phyloP scores from a whole-genome alignment of 192 early-diverging fungal genomes.

The Pilobolus umbonatus region DNA sequence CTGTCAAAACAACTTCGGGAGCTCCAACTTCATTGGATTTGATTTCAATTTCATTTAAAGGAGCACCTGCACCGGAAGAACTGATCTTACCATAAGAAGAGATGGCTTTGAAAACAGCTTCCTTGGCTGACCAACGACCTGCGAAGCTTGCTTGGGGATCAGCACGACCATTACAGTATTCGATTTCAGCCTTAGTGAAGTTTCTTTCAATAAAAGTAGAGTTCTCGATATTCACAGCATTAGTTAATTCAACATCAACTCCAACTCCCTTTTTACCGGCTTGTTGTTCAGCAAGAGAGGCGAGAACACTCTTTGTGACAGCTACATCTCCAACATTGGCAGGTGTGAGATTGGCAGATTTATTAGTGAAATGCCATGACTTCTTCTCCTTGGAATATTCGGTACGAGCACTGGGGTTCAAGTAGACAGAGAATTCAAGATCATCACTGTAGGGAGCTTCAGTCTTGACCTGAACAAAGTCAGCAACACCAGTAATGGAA shows the following conservation, averaged over 20 bases:
- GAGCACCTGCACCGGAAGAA: constrained; percentile 78
- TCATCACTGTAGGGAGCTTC: constrained; percentile 80
- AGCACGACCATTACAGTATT: constrained; percentile 68
- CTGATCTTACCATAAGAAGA: constrained; percentile 65
- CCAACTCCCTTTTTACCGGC: constrained; percentile 58
- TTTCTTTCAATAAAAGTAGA: constrained; percentile 86
- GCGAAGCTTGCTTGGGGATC: constrained; percentile 82
- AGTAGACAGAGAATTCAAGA: constrained; percentile 77
- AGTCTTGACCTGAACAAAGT: constrained; percentile 85
- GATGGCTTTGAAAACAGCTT: constrained; percentile 93
- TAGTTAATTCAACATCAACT: constrained; percentile 86
- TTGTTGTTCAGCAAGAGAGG: constrained; percentile 42
- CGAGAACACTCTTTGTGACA: constrained; percentile 50
- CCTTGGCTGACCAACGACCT: constrained; percentile 95
- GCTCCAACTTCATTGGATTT: constrained; percentile 62
- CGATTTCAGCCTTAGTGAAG: constrained; percentile 76
- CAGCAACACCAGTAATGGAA: constrained; percentile 71
- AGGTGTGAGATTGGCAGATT: constrained; percentile 35
- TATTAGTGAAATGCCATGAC: constrained; percentile 61
- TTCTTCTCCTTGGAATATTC: constrained; percentile 68
- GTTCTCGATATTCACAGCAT: constrained; percentile 79
- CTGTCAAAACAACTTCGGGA: constrained; percentile 76
- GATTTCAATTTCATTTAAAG: constrained; percentile 89
- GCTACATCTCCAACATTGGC: constrained; percentile 37
- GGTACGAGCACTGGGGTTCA: constrained; percentile 84